These are phyloP conservation scores for Aspergillus persii DNA, from an alignment of 2,329 filamentous ascomycete species.

Conservation along the genomic window DNA sequence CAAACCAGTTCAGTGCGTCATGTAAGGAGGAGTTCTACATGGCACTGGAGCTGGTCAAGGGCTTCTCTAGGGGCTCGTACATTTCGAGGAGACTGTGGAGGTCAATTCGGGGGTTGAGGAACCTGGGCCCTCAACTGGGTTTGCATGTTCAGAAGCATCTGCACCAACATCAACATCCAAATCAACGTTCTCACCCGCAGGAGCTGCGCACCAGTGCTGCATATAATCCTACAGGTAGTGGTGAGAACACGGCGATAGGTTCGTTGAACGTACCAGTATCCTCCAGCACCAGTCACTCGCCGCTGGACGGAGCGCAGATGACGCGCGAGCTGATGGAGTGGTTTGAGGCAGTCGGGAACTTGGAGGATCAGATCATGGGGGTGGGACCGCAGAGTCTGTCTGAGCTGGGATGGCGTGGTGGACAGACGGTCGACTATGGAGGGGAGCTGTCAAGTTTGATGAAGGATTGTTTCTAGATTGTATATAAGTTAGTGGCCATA, in stretches of 20 bases:
- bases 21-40: slow-evolving; percentile 65
- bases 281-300: slow-evolving; percentile 47
- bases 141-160: slow-evolving; percentile 36
- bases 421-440: slow-evolving; percentile 50
- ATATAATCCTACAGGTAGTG: neutral
- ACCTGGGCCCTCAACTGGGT: slow-evolving; percentile 59
- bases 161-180: slow-evolving; percentile 11
- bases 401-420: slow-evolving; percentile 19
- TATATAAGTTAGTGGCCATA: no score
- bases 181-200: neutral
- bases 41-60: slow-evolving; percentile 62
- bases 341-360: slow-evolving; percentile 61
- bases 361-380: slow-evolving; percentile 42
- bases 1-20: slow-evolving; percentile 55
- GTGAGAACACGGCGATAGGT: neutral
- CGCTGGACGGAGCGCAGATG: slow-evolving; percentile 55
- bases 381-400: slow-evolving; percentile 26
- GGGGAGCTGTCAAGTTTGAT: slow-evolving; percentile 59
- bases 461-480: slow-evolving; percentile 43
- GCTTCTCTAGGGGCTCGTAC: slow-evolving; percentile 58
- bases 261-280: neutral
- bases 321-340: slow-evolving; percentile 58
- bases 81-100: slow-evolving; percentile 63
- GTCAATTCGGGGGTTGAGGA: slow-evolving; percentile 59
- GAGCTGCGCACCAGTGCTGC: neutral